Base-by-base conservation (phyloP, 768 basidiomycete species). In the Tulasnella sp. region DNA sequence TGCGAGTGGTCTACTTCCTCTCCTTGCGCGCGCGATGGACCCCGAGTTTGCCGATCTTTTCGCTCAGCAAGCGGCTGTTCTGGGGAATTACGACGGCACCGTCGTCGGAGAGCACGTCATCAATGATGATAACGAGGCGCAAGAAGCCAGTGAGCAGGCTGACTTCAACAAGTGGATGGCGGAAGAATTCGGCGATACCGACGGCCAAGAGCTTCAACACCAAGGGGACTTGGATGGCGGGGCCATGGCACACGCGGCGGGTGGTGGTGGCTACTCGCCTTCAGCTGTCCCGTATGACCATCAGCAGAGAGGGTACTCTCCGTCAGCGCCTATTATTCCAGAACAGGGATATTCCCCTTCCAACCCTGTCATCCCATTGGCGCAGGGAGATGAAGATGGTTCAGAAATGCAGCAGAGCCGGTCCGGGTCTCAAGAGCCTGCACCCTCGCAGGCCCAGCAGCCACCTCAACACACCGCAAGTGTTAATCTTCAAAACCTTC, bases 11-110 rank as follows among this genome's bases (percentile, higher is more conserved):
- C 29, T 61, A n/a, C 26, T 23, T 61, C n/a, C 57, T 61, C 57
- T 29, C 57, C 26, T 61, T 61, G 74, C 51, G 74, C 74, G 74
- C 74, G 74, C 74, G 74, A 77, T 77, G 77, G 77, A 77, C 2
- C 55, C 74, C 48, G 77, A 77, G 37, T 70, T 70, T 71, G 77
- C 77, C 77, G 55, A 72, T 44, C 71, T 77, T 70, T 51, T 77
- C 51, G 77, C 77, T 70, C 61, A 77, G 42, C 77, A 77, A 44
- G 69, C 70, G 51, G 74, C 74, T 37, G 55, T 13, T 61, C 23
- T 75, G 74, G 74, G 39, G 57, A 16, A 32, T 23, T 11, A 18
- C 35, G 26, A 75, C 16, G 18, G 44, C 42, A 23, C 48, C 48
- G n/a, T 23, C 57, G 57, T 23, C 57, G 57, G 57, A 61, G 57